Evolutionary conservation across 495 filamentous ascomycete genomes (phyloP), one percentile per base, ranked within the genome.

Genomic region (Talaromyces stipitatus): DNA sequence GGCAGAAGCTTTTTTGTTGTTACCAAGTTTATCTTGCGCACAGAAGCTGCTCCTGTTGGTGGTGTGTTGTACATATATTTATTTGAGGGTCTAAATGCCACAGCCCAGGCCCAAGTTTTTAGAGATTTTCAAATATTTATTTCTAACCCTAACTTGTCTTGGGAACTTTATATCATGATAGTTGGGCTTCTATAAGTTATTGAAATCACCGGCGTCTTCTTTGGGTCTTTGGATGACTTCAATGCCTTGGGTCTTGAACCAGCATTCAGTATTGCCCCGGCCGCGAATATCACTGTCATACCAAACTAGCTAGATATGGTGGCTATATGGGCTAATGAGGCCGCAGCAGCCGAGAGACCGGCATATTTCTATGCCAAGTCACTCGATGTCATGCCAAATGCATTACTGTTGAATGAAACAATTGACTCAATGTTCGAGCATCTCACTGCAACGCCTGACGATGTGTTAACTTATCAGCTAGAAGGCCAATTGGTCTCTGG

Each of bases 291-390:
- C 9, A 22, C 70, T 10, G 65, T 76, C n/a, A 43, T 83, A 26
- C 75, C 76, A 20, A 76, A 83, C 64, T 88, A 81, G 81, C 65
- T 85, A 4, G 78, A 71, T 0, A 67, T 80, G 56, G 57, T 83
- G 1, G 64, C 67, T 0, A 71, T 80, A 50, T 68, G 75, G 55
- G 79, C 74, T 12, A 75, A 85, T 58, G 72, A 80, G 29, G 26
- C 67, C n/a, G 64, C 66, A 7, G 64, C 29, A 8, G 71, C 69
- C 8, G 69, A 63, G 2, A 65, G 69, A 14, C 74, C 75, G 2
- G 65, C 61, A 5, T 64, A 74, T 0, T 79, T 80, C 60, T 78
- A 78, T 53, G 58, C 76, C 51, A 74, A 76, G 55, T 73, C 69
- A 10, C 61, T 85, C 14, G 76, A 74, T 1, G 82, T 87, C 61